Percentiles rank a stretch among this genome's conserved stretches.
Evolutionary conservation across 2,329 filamentous ascomycete species (phyloP).

Genomic region (Alternaria burnsii): DNA sequence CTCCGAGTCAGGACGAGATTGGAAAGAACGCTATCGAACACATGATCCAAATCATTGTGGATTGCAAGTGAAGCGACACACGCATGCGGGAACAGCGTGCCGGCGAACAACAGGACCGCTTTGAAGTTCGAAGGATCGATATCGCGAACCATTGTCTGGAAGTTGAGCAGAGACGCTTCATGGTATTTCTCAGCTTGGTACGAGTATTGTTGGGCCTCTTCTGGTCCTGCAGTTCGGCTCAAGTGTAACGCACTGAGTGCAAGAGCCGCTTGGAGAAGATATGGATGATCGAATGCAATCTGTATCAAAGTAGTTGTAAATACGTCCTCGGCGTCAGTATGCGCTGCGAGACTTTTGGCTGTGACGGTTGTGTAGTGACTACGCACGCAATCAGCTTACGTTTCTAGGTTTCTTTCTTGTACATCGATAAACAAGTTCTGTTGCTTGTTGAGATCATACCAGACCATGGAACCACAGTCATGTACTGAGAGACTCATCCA

Average conservation of each 20-base stretch:
- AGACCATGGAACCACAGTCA: not conserved
- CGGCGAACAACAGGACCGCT: constrained; percentile 43
- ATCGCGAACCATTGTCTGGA: constrained; percentile 33
- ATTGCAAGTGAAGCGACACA: constrained; percentile 26
- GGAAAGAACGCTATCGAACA: constrained; percentile 33
- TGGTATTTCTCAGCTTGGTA: constrained; percentile 33
- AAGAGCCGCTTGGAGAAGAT: constrained; percentile 56
- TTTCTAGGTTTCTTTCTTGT: not conserved
- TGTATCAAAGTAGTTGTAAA: constrained; percentile 36
- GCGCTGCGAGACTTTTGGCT: constrained; percentile 31
- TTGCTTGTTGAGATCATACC: not conserved
- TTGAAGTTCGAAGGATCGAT: constrained; percentile 53
- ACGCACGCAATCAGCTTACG: not conserved
- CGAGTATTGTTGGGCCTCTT: constrained; percentile 21
- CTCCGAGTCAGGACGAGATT: constrained; percentile 34
- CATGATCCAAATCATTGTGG: constrained; percentile 22
- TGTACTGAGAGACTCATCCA: not conserved
- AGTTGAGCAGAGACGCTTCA: constrained; percentile 29
- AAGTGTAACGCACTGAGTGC: constrained; percentile 57
- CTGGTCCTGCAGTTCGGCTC: constrained; percentile 42
- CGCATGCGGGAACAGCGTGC: constrained; percentile 33
- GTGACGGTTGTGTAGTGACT: constrained; percentile 42
- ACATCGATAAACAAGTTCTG: not conserved
- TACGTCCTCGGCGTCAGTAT: constrained; percentile 29
- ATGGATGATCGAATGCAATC: constrained; percentile 53